Percentiles rank a stretch among this genome's conserved stretches.
Conservation (phyloP, 106 monocot species). For the Chionographis japonica region DNA sequence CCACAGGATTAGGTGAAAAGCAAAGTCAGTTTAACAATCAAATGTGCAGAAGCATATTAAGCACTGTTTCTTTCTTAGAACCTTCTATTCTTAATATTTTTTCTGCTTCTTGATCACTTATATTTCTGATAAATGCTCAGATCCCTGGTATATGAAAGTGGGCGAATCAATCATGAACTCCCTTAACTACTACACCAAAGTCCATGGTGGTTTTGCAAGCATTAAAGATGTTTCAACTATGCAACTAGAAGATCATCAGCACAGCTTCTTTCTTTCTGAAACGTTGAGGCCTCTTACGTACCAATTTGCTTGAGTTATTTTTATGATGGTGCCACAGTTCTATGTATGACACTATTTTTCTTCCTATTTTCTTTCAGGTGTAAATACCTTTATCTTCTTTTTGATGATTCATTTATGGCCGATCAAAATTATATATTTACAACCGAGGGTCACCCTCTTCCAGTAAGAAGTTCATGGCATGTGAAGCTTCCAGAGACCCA, state of each 20-base stretch:
- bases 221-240: constrained; percentile 87
- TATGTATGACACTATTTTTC: background rate
- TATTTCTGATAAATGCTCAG: constrained; percentile 20
- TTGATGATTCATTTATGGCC: constrained; percentile 73
- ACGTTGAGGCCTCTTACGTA: constrained; percentile 37
- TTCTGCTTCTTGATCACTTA: background rate
- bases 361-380: constrained; percentile 39
- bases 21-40: no score
- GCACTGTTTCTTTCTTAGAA: no score
- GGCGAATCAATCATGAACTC: constrained; percentile 71
- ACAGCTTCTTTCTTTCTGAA: constrained; percentile 92
- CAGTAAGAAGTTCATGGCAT: constrained; percentile 78
- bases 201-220: constrained; percentile 85
- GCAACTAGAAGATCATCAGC: constrained; percentile 89
- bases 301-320: background rate
- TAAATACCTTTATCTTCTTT: constrained; percentile 93
- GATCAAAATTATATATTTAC: constrained; percentile 80
- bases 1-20: no score
- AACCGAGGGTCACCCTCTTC: constrained; percentile 89
- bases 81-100: background rate
- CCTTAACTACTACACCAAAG: constrained; percentile 72
- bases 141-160: constrained; percentile 96
- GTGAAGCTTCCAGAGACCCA: constrained; percentile 55
- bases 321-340: background rate
- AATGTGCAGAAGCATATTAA: no score